A percentile compares a stretch with the other conserved stretches of the same genome.
phyloP scores from a whole-genome alignment of 2,329 filamentous ascomycete genomes.

The Teratosphaeria zuluensis region DNA sequence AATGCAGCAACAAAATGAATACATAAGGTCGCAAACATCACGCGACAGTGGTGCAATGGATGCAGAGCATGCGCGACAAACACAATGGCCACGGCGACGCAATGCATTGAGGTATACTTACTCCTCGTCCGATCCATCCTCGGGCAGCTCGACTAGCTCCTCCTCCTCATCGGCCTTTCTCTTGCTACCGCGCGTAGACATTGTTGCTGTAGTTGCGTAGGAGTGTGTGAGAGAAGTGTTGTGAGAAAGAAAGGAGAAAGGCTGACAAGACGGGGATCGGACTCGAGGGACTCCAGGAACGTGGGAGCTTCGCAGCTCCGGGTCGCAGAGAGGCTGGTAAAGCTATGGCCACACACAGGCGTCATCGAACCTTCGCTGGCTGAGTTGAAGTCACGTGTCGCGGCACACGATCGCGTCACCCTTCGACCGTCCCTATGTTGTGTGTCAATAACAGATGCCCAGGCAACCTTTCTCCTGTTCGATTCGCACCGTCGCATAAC shows the following conservation, averaged over 20 bases:
- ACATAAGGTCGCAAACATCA: background rate
- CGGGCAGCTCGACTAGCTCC: constrained; percentile 3
- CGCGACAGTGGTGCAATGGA: background rate
- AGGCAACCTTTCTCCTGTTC: background rate
- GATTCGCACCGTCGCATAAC: no score
- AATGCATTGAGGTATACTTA: constrained; percentile 1
- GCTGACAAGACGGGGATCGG: background rate
- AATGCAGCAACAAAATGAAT: background rate
- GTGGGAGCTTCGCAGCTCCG: background rate
- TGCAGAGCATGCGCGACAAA: background rate
- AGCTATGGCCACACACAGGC: background rate
- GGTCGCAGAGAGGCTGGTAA: background rate
- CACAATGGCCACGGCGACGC: background rate
- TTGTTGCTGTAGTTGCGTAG: background rate
- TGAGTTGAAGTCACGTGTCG: background rate
- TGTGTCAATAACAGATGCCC: background rate
- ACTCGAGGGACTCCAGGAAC: background rate
- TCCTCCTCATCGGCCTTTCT: constrained; percentile 4
- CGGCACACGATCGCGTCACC: background rate
- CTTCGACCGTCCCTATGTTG: background rate
- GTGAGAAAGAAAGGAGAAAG: background rate
- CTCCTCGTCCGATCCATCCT: constrained; percentile 4
- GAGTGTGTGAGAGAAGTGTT: background rate
- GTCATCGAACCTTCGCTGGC: background rate
- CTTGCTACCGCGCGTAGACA: constrained; percentile 5